Evolutionary conservation across 768 basidiomycete species (phyloP).

Genomic region (Tulasnella sp.): DNA sequence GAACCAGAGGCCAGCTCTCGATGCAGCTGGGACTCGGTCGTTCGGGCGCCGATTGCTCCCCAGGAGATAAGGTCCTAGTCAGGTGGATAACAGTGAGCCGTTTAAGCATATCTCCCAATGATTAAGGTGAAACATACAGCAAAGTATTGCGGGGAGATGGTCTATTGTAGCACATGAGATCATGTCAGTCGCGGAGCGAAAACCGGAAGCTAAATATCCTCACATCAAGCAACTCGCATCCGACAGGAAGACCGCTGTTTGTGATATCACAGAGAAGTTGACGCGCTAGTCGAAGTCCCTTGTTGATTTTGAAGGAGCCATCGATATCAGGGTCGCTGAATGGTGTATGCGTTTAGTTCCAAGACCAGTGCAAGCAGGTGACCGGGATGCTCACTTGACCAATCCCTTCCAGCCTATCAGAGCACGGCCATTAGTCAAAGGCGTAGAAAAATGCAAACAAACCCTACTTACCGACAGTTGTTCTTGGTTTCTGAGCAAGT

Average conservation of each 20-base stretch:
- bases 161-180: conserved; percentile 32
- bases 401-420: conserved; percentile 64
- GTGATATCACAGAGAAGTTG: conserved; percentile 91
- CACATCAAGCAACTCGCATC: conserved; percentile 82
- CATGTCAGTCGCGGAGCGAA: not conserved
- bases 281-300: conserved; percentile 83
- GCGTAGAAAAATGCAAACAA: not conserved
- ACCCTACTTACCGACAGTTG: conserved; percentile 70
- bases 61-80: conserved; percentile 60
- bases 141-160: conserved; percentile 77
- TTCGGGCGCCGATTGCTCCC: conserved; percentile 96
- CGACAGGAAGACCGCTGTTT: conserved; percentile 84
- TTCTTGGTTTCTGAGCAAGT: conserved; percentile 77
- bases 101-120: not conserved
- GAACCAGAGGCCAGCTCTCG: conserved; percentile 93
- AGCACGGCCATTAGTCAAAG: not conserved
- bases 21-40: conserved; percentile 96
- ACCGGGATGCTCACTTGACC: conserved; percentile 38
- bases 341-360: conserved; percentile 38
- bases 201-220: not conserved
- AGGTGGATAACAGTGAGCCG: not conserved
- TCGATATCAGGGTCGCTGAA: conserved; percentile 95
- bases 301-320: conserved; percentile 94
- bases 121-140: conserved; percentile 45
- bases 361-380: not conserved